Conservation (phyloP, 495 filamentous ascomycete species). For the Paragyromitra xinjiangensis region DNA sequence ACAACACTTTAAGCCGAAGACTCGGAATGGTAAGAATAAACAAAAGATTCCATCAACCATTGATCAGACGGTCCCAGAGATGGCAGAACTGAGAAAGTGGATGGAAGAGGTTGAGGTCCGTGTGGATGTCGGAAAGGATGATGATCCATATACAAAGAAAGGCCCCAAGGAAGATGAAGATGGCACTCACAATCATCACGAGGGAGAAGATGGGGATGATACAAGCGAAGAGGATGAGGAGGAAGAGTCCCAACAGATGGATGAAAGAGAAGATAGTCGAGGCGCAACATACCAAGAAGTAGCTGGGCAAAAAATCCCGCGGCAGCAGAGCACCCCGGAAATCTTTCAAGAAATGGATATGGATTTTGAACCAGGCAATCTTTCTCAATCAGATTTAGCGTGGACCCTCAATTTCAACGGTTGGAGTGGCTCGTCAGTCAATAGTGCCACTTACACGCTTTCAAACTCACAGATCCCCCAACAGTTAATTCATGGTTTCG, state of each 20-base stretch:
- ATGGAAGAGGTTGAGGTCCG: slow-evolving; percentile 43
- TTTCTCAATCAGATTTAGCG: slow-evolving; percentile 7
- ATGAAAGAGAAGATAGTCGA: slow-evolving; percentile 7
- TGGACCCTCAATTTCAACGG: slow-evolving; percentile 4
- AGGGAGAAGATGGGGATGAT: slow-evolving; percentile 23
- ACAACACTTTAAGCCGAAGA: slow-evolving; percentile 79
- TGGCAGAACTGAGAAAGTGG: slow-evolving; percentile 47
- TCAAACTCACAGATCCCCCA: slow-evolving; percentile 30
- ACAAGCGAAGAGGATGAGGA: slow-evolving; percentile 37
- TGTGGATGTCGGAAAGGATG: not conserved
- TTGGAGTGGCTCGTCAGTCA: slow-evolving; percentile 28
- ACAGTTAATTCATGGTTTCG: slow-evolving; percentile 35
- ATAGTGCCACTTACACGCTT: slow-evolving; percentile 30
- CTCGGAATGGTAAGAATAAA: slow-evolving; percentile 66
- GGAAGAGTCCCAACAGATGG: slow-evolving; percentile 29
- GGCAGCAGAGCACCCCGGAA: slow-evolving; percentile 1
- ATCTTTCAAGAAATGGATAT: slow-evolving; percentile 16
- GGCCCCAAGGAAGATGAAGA: slow-evolving; percentile 13
- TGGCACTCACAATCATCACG: slow-evolving; percentile 13
- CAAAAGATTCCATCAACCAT: slow-evolving; percentile 57
- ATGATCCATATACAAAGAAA: slow-evolving; percentile 29
- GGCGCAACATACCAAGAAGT: slow-evolving; percentile 15
- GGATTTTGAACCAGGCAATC: slow-evolving; percentile 13
- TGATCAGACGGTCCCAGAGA: slow-evolving; percentile 41
- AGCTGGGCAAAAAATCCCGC: slow-evolving; percentile 20